These are phyloP conservation scores for Tulasnella calospora DNA, from an alignment of 768 basidiomycete genomes.

Conservation along the genomic window DNA sequence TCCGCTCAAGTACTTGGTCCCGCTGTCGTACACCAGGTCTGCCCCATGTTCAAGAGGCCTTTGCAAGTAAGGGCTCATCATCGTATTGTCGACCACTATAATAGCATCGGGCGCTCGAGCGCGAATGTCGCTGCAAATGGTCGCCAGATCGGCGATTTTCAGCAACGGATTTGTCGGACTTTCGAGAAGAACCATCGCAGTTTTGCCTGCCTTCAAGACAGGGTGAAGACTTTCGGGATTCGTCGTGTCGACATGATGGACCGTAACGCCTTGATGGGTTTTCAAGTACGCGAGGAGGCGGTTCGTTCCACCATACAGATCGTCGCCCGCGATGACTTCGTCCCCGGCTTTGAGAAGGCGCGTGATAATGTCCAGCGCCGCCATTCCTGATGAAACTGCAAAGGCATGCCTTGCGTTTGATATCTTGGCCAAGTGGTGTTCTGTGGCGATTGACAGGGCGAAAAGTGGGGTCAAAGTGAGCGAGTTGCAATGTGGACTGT, in stretches of 20 bases:
- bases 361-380: constrained; percentile 90
- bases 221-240: constrained; percentile 57
- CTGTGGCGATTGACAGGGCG: constrained; percentile 41
- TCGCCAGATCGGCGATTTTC: constrained; percentile 86
- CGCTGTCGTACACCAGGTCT: constrained; percentile 97
- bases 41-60: constrained; percentile 92
- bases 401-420: constrained; percentile 88
- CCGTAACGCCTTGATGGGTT: constrained; percentile 78
- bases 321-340: constrained; percentile 93
- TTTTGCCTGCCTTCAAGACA: constrained; percentile 64
- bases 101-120: constrained; percentile 72
- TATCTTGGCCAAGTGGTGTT: constrained; percentile 96
- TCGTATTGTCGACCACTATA: constrained; percentile 93
- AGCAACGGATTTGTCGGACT: constrained; percentile 96
- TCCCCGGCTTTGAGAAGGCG: constrained; percentile 93
- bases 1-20: constrained; percentile 94
- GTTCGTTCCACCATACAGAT: constrained; percentile 96
- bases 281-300: constrained; percentile 86
- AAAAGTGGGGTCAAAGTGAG: not conserved
- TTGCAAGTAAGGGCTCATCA: constrained; percentile 99
- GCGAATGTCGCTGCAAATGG: constrained; percentile 79
- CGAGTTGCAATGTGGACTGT: constrained; percentile 18
- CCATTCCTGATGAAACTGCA: constrained; percentile 95
- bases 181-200: constrained; percentile 93
- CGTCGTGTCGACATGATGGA: constrained; percentile 93